These are phyloP conservation scores for Flaveria linearis DNA, from an alignment of 129 eudicot genomes.

Conservation along the genomic window DNA sequence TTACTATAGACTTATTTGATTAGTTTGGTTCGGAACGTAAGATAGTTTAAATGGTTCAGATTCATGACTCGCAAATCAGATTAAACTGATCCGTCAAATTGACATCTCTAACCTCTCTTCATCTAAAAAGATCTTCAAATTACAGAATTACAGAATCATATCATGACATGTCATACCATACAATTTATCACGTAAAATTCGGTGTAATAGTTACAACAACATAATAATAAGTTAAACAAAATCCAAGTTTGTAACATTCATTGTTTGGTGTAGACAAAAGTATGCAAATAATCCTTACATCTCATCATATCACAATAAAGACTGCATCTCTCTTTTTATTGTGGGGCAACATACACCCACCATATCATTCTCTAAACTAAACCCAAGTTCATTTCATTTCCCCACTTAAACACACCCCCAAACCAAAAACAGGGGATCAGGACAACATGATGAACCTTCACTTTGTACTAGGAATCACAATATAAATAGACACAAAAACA, in stretches of 20 bases:
- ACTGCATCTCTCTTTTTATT: not conserved
- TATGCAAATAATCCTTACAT: slow-evolving; percentile 42
- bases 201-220: too few species aligned
- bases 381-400: slow-evolving; percentile 30
- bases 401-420: slow-evolving; percentile 44
- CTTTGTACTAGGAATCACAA: slow-evolving; percentile 26
- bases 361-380: slow-evolving; percentile 16
- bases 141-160: too few species aligned
- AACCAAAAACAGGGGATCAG: slow-evolving; percentile 39
- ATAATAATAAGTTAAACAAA: slow-evolving; percentile 22
- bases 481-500: slow-evolving; percentile 40
- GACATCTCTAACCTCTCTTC: too few species aligned
- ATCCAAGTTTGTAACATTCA: slow-evolving; percentile 29
- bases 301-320: not conserved
- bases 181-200: too few species aligned
- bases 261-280: slow-evolving; percentile 15
- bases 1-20: too few species aligned
- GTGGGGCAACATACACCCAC: slow-evolving; percentile 10
- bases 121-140: too few species aligned
- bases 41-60: too few species aligned
- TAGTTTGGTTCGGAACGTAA: too few species aligned
- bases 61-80: too few species aligned
- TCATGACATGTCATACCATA: too few species aligned
- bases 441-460: slow-evolving; percentile 12
- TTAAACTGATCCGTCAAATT: too few species aligned